Evolutionary conservation across 768 basidiomycete genomes (phyloP).

Genomic region (Lyophyllum semitale): DNA sequence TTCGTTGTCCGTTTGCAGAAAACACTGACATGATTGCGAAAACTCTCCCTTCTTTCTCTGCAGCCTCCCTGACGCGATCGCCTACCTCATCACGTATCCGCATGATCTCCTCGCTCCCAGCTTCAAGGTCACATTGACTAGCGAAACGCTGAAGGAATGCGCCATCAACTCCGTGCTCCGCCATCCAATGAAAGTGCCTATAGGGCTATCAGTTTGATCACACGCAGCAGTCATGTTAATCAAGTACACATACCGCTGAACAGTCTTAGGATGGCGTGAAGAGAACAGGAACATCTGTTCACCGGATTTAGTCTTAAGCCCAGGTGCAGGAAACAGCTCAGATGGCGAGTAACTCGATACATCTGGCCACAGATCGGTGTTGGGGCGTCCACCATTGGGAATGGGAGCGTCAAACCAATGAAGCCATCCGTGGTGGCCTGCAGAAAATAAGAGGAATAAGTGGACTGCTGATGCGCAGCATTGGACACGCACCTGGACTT

Average conservation of each 20-base stretch:
- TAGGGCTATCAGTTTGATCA: constrained; percentile 1
- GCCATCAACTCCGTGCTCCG: constrained; percentile 76
- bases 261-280: constrained; percentile 73
- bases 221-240: background rate
- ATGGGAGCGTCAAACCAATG: constrained; percentile 81
- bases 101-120: constrained; percentile 56
- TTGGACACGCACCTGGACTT: constrained; percentile 47
- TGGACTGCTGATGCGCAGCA: background rate
- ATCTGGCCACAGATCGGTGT: constrained; percentile 82
- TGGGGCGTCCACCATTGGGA: constrained; percentile 67
- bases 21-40: constrained; percentile 79
- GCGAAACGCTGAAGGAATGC: constrained; percentile 81
- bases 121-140: constrained; percentile 62
- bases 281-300: constrained; percentile 75
- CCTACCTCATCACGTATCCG: constrained; percentile 72
- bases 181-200: constrained; percentile 85
- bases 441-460: background rate
- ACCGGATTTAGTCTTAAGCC: constrained; percentile 56
- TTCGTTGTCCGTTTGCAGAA: constrained; percentile 1
- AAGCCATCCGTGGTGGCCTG: constrained; percentile 82
- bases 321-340: constrained; percentile 71
- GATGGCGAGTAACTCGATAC: constrained; percentile 67
- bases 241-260: constrained; percentile 46
- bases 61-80: constrained; percentile 70
- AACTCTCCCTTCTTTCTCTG: constrained; percentile 78